Evolutionary conservation across 78 protist genomes (phyloP), one percentile per base, ranked within the genome.

Genomic region (Speleostelium caveatum): DNA sequence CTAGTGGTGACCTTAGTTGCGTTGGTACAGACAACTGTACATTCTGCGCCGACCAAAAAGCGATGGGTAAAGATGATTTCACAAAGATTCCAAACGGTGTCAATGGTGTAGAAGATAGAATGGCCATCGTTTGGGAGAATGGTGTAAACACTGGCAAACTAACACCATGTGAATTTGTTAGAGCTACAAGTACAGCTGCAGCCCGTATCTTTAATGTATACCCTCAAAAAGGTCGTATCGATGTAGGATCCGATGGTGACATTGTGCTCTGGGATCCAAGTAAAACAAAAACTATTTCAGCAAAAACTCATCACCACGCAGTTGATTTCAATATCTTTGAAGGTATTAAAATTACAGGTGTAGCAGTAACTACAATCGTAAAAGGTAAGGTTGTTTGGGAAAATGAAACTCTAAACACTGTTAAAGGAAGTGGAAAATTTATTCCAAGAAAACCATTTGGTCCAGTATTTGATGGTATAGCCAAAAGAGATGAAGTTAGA

Each of bases 11-110:
- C 59, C 51, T 94, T 2, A 85, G 68, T n/a, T 90, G 96, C 36
- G 91, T 87, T 19, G 98, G 97, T 6, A 95, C 96, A 24, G 97
- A 97, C 78, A 93, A 97, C 86, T 97, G 97, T 78, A 94, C 97
- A 24, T 96, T 94, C 45, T 80, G 90, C 45, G 86, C 95, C 2
- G 86, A 87, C n/a, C 97, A 96, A 61, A 95, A 94, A 65, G 94
- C 95, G 12, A 17, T 93, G 56, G 97, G 97, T 58, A 88, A 88
- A 59, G 96, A 95, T 65, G 96, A 95, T 67, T 96, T 96, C 61
- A 73, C 94, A 2, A 86, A 88, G 63, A 94, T 94, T 86, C 95
- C 96, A 41, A 85, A 89, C 41, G 95, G 98, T 56, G 95, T 93
- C 32, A 89, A 73, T 56, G 98, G 98, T 30, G 86, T 97, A 22